Base-by-base conservation (phyloP, 2,329 filamentous ascomycete genomes). In the Tolypocladium amazonense region DNA sequence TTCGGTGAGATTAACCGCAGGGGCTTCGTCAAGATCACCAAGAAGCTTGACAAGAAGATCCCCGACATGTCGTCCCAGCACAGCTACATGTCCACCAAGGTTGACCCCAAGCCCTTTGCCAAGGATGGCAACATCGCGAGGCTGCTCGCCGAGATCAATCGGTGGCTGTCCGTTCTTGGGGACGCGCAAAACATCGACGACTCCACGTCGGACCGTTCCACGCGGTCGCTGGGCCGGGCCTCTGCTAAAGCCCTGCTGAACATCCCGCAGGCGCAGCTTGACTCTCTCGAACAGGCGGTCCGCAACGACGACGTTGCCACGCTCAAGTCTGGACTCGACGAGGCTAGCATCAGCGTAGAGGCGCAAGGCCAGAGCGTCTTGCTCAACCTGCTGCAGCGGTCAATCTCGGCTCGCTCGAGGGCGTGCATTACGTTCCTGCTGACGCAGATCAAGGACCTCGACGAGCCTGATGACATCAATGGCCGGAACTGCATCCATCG, bases 1-100 rank as follows among this genome's bases (percentile, higher is more conserved):
- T 99, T 97, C 71, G 93, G 92, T 56, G 93, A 97, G 75, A 93
- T 97, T 69, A 99, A 99, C 73, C 85, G 92, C 58, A 83, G 90
- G 64, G 94, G 94, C 2, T 99, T 99, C 69, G 85, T 95, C 72
- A 99, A 99, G 77, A 99, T 99, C 73, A 96, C 94, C 57, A 99
- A 99, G 79, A 99, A 99, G 76, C 79, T 97, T 54, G 94, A 99
- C 76, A 99, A 99, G 77, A 97, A 96, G 76, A 84, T 97, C 3
- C 82, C 88, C 1, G 82, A 84, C 54, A 84, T 86, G 4, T 83
- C 87, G 57, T 88, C 90, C 0, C 92, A 97, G 76, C 87, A 90
- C 70, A 85, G 87, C 60, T 99, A 97, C 70, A 81, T 99, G 61
- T 86, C 89, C 47, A 91, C 91, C 55, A 96, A 95, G 76, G 93